Evolutionary conservation across 2,329 filamentous ascomycete genomes (phyloP).

Genomic region (Fusarium pseudograminearum): DNA sequence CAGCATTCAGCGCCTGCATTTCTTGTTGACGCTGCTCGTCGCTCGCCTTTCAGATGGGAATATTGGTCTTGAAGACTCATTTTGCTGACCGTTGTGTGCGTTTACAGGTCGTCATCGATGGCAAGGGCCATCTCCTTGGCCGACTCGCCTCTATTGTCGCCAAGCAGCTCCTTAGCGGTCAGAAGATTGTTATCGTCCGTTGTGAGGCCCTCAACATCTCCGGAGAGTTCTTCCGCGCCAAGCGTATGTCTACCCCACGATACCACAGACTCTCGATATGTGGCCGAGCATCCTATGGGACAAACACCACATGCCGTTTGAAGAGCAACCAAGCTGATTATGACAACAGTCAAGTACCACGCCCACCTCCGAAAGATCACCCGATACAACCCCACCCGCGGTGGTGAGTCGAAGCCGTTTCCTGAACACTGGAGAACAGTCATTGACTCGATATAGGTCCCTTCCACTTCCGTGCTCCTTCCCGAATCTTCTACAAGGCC

Average conservation of each 20-base stretch:
- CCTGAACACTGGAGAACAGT: constrained; percentile 49
- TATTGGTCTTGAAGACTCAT: constrained; percentile 36
- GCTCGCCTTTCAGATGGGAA: constrained; percentile 33
- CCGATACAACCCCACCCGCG: constrained; percentile 98
- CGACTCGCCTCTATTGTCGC: constrained; percentile 97
- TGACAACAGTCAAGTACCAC: constrained; percentile 94
- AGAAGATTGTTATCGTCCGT: constrained; percentile 99
- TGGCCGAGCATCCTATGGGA: constrained; percentile 38
- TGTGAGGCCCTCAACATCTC: constrained; percentile 99
- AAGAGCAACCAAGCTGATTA: constrained; percentile 59
- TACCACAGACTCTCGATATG: constrained; percentile 30
- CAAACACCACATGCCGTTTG: constrained; percentile 21
- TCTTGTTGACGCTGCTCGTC: constrained; percentile 28
- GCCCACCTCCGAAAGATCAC: constrained; percentile 99
- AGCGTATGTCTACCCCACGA: constrained; percentile 80
- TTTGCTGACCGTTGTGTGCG: constrained; percentile 43
- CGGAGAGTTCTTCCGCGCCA: constrained; percentile 99
- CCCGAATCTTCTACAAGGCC: constrained; percentile 99
- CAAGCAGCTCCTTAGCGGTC: constrained; percentile 98
- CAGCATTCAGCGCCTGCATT: constrained; percentile 2
- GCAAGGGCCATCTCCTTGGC: constrained; percentile 99
- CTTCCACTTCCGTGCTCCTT: constrained; percentile 99
- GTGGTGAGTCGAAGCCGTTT: constrained; percentile 73
- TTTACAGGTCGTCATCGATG: constrained; percentile 94
- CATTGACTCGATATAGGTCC: constrained; percentile 72